These are phyloP conservation scores for Hanseniaspora hatyaiensis DNA, from an alignment of 805 yeast genomes.

Conservation along the genomic window DNA sequence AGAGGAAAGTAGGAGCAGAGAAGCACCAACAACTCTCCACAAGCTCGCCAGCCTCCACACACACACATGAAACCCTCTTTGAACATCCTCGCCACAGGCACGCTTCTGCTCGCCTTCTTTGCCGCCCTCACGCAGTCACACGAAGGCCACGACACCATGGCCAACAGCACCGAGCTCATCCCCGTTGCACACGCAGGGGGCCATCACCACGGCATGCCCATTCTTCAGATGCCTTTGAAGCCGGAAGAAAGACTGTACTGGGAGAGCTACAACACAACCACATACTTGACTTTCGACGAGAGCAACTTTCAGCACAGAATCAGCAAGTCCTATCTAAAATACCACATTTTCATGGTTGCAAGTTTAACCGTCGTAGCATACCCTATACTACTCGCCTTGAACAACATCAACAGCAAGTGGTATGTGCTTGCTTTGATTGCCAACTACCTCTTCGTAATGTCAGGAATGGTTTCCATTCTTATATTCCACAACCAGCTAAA, in stretches of 20 bases:
- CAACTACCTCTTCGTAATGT: conserved; percentile 37
- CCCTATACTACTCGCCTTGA: conserved; percentile 57
- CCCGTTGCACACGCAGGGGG: conserved; percentile 40
- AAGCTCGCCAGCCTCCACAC: too few species aligned
- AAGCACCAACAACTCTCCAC: too few species aligned
- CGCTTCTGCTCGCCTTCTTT: too few species aligned
- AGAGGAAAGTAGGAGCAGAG: too few species aligned
- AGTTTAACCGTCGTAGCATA: conserved; percentile 43
- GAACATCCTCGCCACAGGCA: too few species aligned
- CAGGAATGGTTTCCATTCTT: conserved; percentile 45
- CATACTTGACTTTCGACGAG: conserved; percentile 41
- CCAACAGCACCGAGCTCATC: too few species aligned
- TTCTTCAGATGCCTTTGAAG: conserved; percentile 48
- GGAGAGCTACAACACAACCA: conserved; percentile 67
- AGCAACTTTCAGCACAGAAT: conserved; percentile 31
- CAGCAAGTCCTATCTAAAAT: conserved; percentile 40
- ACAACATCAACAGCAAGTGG: conserved; percentile 48
- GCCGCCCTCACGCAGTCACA: too few species aligned
- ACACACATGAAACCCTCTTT: too few species aligned
- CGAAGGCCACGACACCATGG: too few species aligned
- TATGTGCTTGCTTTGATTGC: conserved; percentile 45
- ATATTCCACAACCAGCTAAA: conserved; percentile 51
- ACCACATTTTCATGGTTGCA: conserved; percentile 41
- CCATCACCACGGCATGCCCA: conserved; percentile 62
- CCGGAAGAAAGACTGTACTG: conserved; percentile 68